Conservation (phyloP, 208 protist genomes). For the Phytomonas francai region DNA sequence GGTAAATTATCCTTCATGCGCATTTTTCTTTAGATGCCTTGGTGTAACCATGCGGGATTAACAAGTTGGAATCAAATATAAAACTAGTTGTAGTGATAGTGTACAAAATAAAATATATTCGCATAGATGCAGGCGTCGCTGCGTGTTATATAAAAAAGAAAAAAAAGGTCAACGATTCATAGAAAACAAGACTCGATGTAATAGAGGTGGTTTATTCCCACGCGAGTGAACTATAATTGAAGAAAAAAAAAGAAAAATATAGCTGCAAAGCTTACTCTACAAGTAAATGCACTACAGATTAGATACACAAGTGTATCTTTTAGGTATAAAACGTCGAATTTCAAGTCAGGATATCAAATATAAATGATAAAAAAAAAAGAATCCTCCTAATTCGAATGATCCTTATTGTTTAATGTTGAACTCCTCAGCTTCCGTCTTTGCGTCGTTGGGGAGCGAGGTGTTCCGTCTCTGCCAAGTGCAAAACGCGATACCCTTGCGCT, state of each 20-base stretch:
- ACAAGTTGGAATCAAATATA: neutral
- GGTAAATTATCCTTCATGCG: too few relatives aligned
- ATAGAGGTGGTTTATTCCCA: neutral
- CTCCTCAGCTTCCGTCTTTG: neutral
- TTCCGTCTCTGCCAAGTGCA: neutral
- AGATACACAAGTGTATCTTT: neutral
- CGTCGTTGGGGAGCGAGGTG: neutral
- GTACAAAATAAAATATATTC: constrained; percentile 9
- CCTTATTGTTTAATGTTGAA: neutral
- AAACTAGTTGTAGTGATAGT: neutral
- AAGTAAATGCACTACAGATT: neutral
- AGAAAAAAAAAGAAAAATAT: neutral
- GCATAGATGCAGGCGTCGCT: neutral
- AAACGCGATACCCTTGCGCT: constrained; percentile 14
- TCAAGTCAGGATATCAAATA: neutral
- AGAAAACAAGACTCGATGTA: neutral
- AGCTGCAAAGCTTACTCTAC: neutral
- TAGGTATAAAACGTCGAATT: neutral
- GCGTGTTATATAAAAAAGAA: neutral
- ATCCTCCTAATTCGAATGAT: neutral
- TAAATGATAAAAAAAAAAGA: neutral
- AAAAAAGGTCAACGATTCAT: neutral
- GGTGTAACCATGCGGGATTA: too few relatives aligned
- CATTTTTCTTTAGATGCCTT: too few relatives aligned
- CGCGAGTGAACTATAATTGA: neutral